Evolutionary conservation across 257 asterid species (phyloP), one percentile per base, ranked within the genome.

Genomic region (Nicotiana undulata): DNA sequence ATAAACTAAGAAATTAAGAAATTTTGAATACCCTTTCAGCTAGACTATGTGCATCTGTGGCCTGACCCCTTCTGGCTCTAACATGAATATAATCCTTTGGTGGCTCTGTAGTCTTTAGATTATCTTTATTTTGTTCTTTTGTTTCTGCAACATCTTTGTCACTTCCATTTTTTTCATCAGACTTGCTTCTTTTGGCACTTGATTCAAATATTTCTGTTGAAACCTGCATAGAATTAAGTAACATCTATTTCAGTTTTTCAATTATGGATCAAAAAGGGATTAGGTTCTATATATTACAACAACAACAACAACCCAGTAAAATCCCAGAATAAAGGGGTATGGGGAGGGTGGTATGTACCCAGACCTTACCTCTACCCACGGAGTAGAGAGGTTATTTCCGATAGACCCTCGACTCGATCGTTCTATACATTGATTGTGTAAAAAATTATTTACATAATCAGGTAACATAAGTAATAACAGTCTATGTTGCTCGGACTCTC

Each of bases 1-100:
- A 40, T 40, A 40, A 40, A 40, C 12, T 40, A 40, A 40, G 6
- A 32, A 17, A 20, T n/a, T n/a, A n/a, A 63, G 24, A 51, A 9
- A 72, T 52, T 49, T 83, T 13, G 3, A 22, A 24, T 91, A 92
- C 98, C 86, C 98, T 94, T 86, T 94, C 98, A 55, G 98, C 98
- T 55, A 94, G 95, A 81, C 98, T 94, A 58, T 94, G 98, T 28
- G 97, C 97, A 87, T 94, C 98, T 18, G 98, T 94, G 7, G 98
- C 98, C 28, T 94, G 94, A 22, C 98, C 98, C 76, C 98, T 89
- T 86, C 98, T 90, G 1, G 98, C 98, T 87, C 98, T 90, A 46
- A 94, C 98, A 90, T 94, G 98, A 83, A 94, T 94, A 55, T 92
- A 94, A 77, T 94, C 98, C 89, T 93, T 92, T 20, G 89, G 89